Evolutionary conservation across 2,329 filamentous ascomycete species (phyloP), one percentile per base, ranked within the genome.

Genomic region (Fusarium denticulatum): DNA sequence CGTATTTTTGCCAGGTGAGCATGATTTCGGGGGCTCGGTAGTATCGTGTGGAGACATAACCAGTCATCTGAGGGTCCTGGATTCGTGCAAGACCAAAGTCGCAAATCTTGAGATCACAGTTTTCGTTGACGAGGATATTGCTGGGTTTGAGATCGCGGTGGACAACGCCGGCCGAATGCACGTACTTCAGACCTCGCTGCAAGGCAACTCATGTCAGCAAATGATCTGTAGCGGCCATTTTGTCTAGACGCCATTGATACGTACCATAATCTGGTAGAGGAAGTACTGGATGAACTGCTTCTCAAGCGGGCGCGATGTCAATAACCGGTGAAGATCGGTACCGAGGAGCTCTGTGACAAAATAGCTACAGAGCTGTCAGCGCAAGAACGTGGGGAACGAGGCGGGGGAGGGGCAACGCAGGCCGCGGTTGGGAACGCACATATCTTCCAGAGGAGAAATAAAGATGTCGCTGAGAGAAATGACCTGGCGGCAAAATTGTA

Each of bases 271-370:
- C 85, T 99, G 96, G 85, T 99, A 99, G 69, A 99, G 90, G 83
- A 99, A 99, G 86, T 99, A 99, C 86, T 99, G 96, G 80, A 99
- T 98, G 84, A 99, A 99, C 84, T 99, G 96, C 86, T 97, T 98
- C 88, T 99, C 96, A 60, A 99, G 91, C 30, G 96, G 96, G 81
- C 96, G 89, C 53, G 96, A 98, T 57, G 96, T 98, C 78, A 99
- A 90, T 72, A 99, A 90, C 76, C 96, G 92, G 86, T 99, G 96
- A 74, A 99, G 88, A 84, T 99, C 96, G 80, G 96, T 99, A 66
- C 96, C 96, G 73, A 99, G 90, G 67, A 99, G 91, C 85, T 99
- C 96, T 79, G 96, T 99, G 80, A 99, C 96, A 81, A 98, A 97
- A 87, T 98, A 98, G 84, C 94, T 97, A 81, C 28, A 49, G 58